Conservation (phyloP, 2,329 filamentous ascomycete genomes). For the Sarocladium brachiariae region DNA sequence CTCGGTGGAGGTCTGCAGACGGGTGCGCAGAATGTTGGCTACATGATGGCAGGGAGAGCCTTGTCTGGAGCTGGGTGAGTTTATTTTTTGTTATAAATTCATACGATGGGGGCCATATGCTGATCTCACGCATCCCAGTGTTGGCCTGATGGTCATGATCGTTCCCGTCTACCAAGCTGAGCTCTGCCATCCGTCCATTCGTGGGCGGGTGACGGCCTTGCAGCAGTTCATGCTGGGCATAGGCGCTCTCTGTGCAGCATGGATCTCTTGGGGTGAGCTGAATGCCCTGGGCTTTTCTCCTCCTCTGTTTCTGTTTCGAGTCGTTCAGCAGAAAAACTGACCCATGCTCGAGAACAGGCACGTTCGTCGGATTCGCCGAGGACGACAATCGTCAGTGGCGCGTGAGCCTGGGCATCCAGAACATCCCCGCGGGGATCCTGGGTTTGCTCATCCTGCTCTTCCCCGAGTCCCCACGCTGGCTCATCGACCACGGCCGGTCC, state of each 20-base stretch:
- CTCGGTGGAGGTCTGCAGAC: slow-evolving; percentile 70
- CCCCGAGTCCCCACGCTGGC: slow-evolving; percentile 67
- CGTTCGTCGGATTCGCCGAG: slow-evolving; percentile 21
- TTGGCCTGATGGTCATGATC: slow-evolving; percentile 34
- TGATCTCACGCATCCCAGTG: slow-evolving; percentile 24
- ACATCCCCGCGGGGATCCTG: slow-evolving; percentile 58
- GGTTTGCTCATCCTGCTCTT: slow-evolving; percentile 61
- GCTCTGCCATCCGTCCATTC: slow-evolving; percentile 69
- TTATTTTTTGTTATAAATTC: no score
- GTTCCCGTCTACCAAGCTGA: slow-evolving; percentile 69
- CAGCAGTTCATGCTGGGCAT: slow-evolving; percentile 82
- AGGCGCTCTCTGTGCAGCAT: slow-evolving; percentile 63
- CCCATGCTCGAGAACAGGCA: slow-evolving; percentile 17
- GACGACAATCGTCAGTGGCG: slow-evolving; percentile 25
- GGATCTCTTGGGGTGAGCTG: slow-evolving; percentile 41
- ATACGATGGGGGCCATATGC: no score
- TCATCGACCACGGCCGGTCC: slow-evolving; percentile 62
- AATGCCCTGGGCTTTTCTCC: no score
- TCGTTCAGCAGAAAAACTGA: no score
- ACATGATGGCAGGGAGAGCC: slow-evolving; percentile 63
- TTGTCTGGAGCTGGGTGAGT: slow-evolving; percentile 55
- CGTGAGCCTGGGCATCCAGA: slow-evolving; percentile 57
- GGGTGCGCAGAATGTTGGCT: slow-evolving; percentile 49
- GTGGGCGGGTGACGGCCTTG: slow-evolving; percentile 66
- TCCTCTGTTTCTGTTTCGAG: no score